Evolutionary conservation across 345 rosid genomes (phyloP), one percentile per base, ranked within the genome.

Genomic region (Theobroma cacao): DNA sequence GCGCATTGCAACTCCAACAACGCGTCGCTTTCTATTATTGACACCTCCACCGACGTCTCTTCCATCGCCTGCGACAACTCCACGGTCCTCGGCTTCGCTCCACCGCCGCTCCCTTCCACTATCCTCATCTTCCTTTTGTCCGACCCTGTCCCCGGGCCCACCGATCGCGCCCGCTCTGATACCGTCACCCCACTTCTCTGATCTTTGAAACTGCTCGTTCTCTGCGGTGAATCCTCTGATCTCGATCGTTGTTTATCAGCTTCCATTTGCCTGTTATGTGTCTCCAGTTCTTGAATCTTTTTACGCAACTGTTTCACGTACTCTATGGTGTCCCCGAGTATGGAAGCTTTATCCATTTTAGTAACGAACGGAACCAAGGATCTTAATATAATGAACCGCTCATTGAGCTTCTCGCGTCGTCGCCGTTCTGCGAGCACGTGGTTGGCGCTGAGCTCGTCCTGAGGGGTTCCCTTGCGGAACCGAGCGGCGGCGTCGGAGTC

Each of bases 311-410:
- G 99, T 79, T 97, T 94, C 84, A 97, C 88, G 76, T 94, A 97
- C 84, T 93, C 97, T 1, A 97, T 97, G 7, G 99, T 91, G 84
- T 97, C 99, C 5, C 98, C 99, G 8, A 97, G 79, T 74, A 97
- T 94, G 3, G 99, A 97, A 5, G 94, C 98, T 87, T 97, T 97
- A 86, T 97, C 99, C 98, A 97, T 93, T 78, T 97, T 94, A 14
- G 98, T 94, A 52, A 97, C 98, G 77, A 94, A 94, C 17, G 99
- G 99, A 70, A 94, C 98, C 24, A 97, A 80, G 5, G 99, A 93
- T 78, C 98, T 81, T 50, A 97, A 55, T 3, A 92, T 87, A 36
- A 90, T 84, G 81, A 97, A 97, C 80, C 97, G 81, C 89, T 97
- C 94, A 67, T 97, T 97, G 3, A 97, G 90, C 84, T 97, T 97